Evolutionary conservation across 345 rosid genomes (phyloP), one percentile per base, ranked within the genome.

Genomic region (Angophora floribunda): DNA sequence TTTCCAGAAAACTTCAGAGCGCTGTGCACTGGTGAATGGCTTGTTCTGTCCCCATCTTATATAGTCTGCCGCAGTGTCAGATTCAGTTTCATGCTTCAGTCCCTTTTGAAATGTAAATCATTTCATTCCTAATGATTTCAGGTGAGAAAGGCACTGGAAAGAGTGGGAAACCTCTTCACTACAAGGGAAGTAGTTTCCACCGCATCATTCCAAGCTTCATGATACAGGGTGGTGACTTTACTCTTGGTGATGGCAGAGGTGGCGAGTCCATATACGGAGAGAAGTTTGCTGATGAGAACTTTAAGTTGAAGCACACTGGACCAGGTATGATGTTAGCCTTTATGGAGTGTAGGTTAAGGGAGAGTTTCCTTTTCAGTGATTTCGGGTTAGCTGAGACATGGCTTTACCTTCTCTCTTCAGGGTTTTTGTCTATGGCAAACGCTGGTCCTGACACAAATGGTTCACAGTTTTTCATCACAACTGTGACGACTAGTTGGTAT

Each of bases 1-100:
- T 61, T 89, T 94, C 93, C 99, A 98, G 99, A 98, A 89, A 98
- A 98, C 89, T 98, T 98, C 97, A 93, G 99, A 87, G 99, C 99
- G 65, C 88, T 98, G 19, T 98, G 99, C 93, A 98, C 99, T 21
- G 99, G 99, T 98, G 91, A 88, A 63, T 53, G 13, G 30, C 86
- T 78, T 44, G 89, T 65, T 51, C 52, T 30, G 28, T 19, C 80
- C 28, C 28, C n/a, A 13, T n/a, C 75, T 14, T 6, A 85, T 6
- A 85, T 41, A 52, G 30, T 53, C 26, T 32, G 26, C 61, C 50
- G 11, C 26, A 36, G 49, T 41, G 47, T 36, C 82, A 41, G 49
- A 52, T 65, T 30, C 84, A 28, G 70, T 85, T 59, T 85, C 22
- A 50, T 32, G 9, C 67, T 86, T 88, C 30, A 6, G 13, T 52